Evolutionary conservation across 495 filamentous ascomycete genomes (phyloP).

Genomic region (Xylaria palmicola): DNA sequence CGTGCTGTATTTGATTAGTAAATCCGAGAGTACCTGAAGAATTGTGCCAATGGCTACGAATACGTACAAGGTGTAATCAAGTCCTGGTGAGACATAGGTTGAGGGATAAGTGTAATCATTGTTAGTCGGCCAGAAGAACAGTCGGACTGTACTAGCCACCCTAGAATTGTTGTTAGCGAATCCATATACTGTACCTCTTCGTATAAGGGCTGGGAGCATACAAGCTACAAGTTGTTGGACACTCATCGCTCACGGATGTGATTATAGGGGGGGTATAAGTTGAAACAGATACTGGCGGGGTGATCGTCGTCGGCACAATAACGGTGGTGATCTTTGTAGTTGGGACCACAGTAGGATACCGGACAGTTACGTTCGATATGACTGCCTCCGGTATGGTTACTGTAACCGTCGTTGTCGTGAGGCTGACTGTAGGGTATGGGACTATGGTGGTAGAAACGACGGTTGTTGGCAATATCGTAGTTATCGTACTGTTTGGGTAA

Average conservation of each 20-base stretch:
- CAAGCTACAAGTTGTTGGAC: slow-evolving; percentile 35
- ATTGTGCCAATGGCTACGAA: background rate
- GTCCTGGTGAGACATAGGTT: slow-evolving; percentile 28
- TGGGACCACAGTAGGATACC: slow-evolving; percentile 12
- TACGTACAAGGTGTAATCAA: slow-evolving; percentile 39
- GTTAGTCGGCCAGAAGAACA: slow-evolving; percentile 39
- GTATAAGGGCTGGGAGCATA: slow-evolving; percentile 13
- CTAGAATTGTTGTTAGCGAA: slow-evolving; percentile 13
- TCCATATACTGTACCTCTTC: background rate
- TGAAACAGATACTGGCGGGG: slow-evolving; percentile 1
- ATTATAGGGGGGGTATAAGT: background rate
- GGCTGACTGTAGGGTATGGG: background rate
- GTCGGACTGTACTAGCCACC: slow-evolving; percentile 31
- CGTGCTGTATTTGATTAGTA: slow-evolving; percentile 24
- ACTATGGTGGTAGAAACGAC: background rate
- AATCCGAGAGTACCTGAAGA: background rate
- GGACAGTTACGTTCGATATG: background rate
- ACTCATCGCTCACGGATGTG: background rate
- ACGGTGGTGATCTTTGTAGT: slow-evolving; percentile 11
- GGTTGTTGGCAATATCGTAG: background rate
- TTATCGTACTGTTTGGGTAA: background rate
- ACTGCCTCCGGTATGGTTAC: background rate
- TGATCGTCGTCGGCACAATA: background rate
- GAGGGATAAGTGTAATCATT: slow-evolving; percentile 33
- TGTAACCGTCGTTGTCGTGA: background rate